A percentile compares a stretch with the other conserved stretches of the same genome.
phyloP scores from a whole-genome alignment of 306 rosid species.

The Ochetophila trinervis region DNA sequence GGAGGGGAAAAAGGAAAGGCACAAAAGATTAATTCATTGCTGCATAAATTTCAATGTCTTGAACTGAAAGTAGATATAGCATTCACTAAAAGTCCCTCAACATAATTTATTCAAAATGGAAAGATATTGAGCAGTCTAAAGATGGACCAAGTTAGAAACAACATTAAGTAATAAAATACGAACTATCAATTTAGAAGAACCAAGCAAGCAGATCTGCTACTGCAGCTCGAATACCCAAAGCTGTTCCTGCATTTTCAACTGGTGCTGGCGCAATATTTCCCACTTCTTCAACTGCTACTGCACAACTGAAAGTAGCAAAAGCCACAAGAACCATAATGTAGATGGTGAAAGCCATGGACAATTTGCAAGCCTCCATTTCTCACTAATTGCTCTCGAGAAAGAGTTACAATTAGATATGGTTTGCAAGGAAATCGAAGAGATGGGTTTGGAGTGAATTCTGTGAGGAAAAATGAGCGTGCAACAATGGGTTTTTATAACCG shows the following conservation, averaged over 20 bases:
- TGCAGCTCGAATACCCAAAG: constrained; percentile 28
- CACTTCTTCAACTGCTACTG: constrained; percentile 36
- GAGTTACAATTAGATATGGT: background rate
- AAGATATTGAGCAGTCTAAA: constrained; percentile 19
- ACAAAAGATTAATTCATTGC: background rate
- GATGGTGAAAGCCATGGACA: constrained; percentile 38
- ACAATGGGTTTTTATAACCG: constrained; percentile 23
- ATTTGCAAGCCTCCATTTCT: constrained; percentile 26
- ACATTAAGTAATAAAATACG: constrained; percentile 3
- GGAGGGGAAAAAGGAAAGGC: no score
- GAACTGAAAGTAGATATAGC: background rate
- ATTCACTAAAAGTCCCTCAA: background rate
- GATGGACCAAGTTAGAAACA: background rate
- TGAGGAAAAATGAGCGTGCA: constrained; percentile 6
- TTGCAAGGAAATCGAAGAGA: background rate
- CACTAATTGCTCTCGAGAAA: background rate
- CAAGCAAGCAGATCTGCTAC: constrained; percentile 40
- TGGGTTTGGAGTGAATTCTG: background rate
- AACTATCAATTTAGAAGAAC: constrained; percentile 33
- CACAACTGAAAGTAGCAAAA: constrained; percentile 29
- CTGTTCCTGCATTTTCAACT: constrained; percentile 52
- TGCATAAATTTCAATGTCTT: background rate
- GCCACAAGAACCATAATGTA: constrained; percentile 41
- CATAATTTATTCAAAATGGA: background rate
- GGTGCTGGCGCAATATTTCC: constrained; percentile 67